These are phyloP conservation scores for Annona cherimola DNA, from an alignment of 164 flowering plant species.

Conservation along the genomic window DNA sequence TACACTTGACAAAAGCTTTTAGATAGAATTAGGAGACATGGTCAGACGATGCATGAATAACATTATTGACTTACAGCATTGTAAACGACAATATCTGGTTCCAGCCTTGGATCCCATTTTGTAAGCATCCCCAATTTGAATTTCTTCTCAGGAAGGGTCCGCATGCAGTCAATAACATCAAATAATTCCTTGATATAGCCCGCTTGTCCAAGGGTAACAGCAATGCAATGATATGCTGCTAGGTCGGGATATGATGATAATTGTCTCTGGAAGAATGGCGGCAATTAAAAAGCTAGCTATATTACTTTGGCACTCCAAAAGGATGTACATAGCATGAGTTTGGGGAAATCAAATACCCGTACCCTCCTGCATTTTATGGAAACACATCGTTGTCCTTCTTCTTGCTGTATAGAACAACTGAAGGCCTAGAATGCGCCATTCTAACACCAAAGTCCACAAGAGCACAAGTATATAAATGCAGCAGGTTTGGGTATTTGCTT, in stretches of 20 bases:
- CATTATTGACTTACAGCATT: conserved; percentile 63
- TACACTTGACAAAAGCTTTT: background rate
- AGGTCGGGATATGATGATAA: conserved; percentile 77
- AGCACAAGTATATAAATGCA: background rate
- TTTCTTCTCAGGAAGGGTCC: conserved; percentile 67
- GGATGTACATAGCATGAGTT: background rate
- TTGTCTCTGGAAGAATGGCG: conserved; percentile 46
- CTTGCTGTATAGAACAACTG: background rate
- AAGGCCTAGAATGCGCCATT: background rate
- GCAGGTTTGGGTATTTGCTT: background rate
- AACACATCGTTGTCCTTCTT: background rate
- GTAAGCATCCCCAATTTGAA: conserved; percentile 43
- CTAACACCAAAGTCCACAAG: background rate
- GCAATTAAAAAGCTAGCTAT: background rate
- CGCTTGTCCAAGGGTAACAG: conserved; percentile 95
- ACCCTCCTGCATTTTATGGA: background rate
- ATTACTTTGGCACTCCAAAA: background rate
- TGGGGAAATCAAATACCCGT: background rate
- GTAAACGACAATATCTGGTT: conserved; percentile 79
- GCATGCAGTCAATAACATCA: conserved; percentile 88
- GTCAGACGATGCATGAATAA: background rate
- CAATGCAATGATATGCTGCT: conserved; percentile 79
- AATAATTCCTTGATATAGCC: conserved; percentile 89
- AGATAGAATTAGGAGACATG: background rate
- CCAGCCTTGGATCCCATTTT: conserved; percentile 78